Conservation (phyloP, 192 early-diverging fungal species). For the Ambispora gerdemannii region DNA sequence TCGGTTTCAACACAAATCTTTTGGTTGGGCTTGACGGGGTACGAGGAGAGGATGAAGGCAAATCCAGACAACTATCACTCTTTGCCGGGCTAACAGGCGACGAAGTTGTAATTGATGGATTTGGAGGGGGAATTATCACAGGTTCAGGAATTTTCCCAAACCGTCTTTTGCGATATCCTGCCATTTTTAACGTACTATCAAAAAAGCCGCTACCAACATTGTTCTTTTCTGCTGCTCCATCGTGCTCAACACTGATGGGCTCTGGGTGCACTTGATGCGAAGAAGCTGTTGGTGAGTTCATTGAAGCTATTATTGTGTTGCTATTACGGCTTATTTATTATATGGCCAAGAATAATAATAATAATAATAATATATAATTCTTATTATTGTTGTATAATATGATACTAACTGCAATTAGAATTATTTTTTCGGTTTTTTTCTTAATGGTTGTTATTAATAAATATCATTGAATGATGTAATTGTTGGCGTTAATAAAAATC, state of each 20-base stretch:
- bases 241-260: not conserved
- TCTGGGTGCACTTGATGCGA: not conserved
- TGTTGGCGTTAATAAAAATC: no score
- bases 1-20: constrained; percentile 22
- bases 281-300: constrained; percentile 1
- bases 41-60: not conserved
- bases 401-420: no score
- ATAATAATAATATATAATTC: no score
- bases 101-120: not conserved
- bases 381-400: no score
- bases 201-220: constrained; percentile 3
- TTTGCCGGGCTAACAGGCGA: constrained; percentile 13
- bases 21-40: constrained; percentile 18
- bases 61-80: constrained; percentile 7
- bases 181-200: constrained; percentile 1
- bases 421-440: no score
- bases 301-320: no score
- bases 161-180: constrained; percentile 21
- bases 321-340: no score
- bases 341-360: no score
- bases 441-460: no score
- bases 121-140: constrained; percentile 17
- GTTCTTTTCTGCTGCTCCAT: not conserved
- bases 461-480: no score
- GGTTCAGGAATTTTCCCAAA: constrained; percentile 17